Base-by-base conservation (phyloP, 768 basidiomycete species). In the Auricularia sp. region DNA sequence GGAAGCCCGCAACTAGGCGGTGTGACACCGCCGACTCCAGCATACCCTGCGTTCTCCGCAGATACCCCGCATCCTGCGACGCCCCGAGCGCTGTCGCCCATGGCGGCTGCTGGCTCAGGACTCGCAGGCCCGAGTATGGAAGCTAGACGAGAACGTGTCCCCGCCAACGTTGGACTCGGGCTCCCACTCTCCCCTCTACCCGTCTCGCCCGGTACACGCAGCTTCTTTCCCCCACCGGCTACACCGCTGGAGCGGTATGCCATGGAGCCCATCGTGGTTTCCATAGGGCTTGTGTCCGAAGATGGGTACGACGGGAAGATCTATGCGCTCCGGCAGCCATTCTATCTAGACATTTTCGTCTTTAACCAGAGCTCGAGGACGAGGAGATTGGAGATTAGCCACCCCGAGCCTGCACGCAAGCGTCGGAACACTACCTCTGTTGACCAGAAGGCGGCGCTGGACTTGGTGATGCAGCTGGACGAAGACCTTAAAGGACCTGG, bases 331-430 rank as follows among this genome's bases (percentile, higher is more conserved):
- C 24, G 56, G 16, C 85, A 90, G 69, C 77, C 81, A 62, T 94
- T 94, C 72, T 87, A 85, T 62, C 74, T 94, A 69, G 92, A 94
- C 67, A 87, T 94, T 2, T 94, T 94, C 69, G 90, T 94, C 64
- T 93, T 88, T 70, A 94, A 94, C 70, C 87, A 87, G 75, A 86
- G 84, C 56, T 77, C 82, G 54, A 86, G 88, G 85, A 86, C 85
- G 62, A 80, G 91, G 65, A 73, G 89, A 68, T 90, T 93, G 68
- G 90, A 92, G 74, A 80, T 93, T 44, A 86, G 82, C 36, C 87
- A 82, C 73, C 86, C 87, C 1, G 81, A 85, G 69, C 76, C 78
- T 37, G 73, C 82, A 65, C 77, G 80, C 69, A 75, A 83, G 63
- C 72, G 71, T 62, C 71, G 75, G 62, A 72, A 80, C 68, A 78